These are phyloP conservation scores for Haplosporangium sp. DNA, from an alignment of 371 early-diverging fungal species.

Conservation along the genomic window DNA sequence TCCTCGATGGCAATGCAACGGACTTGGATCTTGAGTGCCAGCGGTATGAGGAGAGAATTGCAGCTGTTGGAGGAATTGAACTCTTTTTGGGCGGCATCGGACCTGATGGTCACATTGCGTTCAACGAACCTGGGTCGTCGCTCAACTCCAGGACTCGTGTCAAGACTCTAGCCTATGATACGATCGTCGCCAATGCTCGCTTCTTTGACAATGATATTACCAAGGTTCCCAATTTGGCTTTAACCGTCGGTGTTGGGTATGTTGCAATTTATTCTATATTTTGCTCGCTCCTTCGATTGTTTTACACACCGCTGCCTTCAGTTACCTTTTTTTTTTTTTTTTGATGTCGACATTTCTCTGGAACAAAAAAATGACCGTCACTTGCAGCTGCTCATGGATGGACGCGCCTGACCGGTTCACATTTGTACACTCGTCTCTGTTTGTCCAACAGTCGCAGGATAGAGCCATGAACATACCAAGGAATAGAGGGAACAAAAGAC, in stretches of 20 bases:
- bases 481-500: no score
- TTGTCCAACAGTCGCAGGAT: no score
- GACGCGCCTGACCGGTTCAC: no score
- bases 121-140: slow-evolving; percentile 93
- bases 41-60: slow-evolving; percentile 83
- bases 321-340: slow-evolving; percentile 4
- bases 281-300: no score
- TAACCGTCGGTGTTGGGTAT: slow-evolving; percentile 90
- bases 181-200: slow-evolving; percentile 88
- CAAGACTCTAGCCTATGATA: slow-evolving; percentile 92
- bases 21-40: slow-evolving; percentile 85
- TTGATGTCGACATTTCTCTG: no score
- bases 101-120: slow-evolving; percentile 93
- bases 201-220: slow-evolving; percentile 90
- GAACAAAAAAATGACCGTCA: no score
- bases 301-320: no score
- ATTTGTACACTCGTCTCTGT: no score
- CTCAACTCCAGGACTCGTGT: slow-evolving; percentile 86
- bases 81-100: slow-evolving; percentile 88
- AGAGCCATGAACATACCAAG: no score
- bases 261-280: slow-evolving; percentile 19
- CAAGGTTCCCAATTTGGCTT: slow-evolving; percentile 89
- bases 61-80: slow-evolving; percentile 84
- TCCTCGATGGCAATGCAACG: slow-evolving; percentile 86
- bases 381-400: no score